Conservation (phyloP, 2,329 filamentous ascomycete genomes). For the Colletotrichum acutatum region DNA sequence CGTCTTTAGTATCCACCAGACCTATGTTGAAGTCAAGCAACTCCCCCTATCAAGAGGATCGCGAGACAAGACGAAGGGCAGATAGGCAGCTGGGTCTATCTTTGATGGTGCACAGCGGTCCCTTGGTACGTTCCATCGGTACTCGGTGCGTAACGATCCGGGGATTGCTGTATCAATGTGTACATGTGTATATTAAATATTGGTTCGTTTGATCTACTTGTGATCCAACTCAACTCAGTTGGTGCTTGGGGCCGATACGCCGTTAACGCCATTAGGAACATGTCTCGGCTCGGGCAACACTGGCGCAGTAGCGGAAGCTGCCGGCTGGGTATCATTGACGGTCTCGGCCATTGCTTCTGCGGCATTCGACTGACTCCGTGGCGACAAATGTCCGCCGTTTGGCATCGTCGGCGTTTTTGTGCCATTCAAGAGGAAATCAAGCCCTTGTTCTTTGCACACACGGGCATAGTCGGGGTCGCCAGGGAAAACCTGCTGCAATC, state of each 20-base stretch:
- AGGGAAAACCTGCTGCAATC: constrained; percentile 62
- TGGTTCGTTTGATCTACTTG: constrained; percentile 28
- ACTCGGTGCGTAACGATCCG: not conserved
- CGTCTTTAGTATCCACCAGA: not conserved
- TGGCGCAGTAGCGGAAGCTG: not conserved
- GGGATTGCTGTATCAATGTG: constrained; percentile 10
- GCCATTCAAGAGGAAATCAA: constrained; percentile 63
- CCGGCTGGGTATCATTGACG: constrained; percentile 19
- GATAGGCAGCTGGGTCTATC: constrained; percentile 1
- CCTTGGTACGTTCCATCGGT: constrained; percentile 3
- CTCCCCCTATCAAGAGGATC: not conserved
- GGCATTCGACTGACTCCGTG: constrained; percentile 48
- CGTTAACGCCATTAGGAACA: constrained; percentile 29
- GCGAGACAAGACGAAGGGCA: not conserved
- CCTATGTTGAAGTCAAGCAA: not conserved
- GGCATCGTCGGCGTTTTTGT: constrained; percentile 54
- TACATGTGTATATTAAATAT: constrained; percentile 27
- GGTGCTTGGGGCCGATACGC: constrained; percentile 23
- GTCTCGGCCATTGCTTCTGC: constrained; percentile 26
- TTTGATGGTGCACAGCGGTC: not conserved
- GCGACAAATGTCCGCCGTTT: constrained; percentile 61
- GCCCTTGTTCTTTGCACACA: constrained; percentile 67
- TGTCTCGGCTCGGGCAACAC: constrained; percentile 6
- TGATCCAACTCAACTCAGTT: constrained; percentile 21
- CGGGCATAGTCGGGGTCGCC: constrained; percentile 68